Evolutionary conservation across 345 rosid genomes (phyloP).

Genomic region (Ceriops decandra): DNA sequence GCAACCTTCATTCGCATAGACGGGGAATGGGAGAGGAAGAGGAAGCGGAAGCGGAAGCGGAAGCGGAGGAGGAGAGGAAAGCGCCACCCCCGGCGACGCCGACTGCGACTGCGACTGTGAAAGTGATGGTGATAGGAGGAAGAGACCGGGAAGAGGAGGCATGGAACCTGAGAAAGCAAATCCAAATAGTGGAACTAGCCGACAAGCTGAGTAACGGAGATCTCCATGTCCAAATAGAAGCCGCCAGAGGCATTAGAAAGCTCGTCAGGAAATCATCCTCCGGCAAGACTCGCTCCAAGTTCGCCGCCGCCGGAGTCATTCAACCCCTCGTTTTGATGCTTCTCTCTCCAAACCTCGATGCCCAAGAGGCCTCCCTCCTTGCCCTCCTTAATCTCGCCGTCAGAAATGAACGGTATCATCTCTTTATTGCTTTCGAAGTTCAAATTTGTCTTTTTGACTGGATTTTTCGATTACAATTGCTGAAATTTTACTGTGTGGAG

Average conservation of each 20-base stretch:
- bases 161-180: slow-evolving; percentile 45
- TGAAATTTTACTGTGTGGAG: background rate
- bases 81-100: background rate
- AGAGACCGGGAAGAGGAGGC: slow-evolving; percentile 39
- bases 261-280: slow-evolving; percentile 53
- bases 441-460: background rate
- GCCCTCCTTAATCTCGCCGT: slow-evolving; percentile 80
- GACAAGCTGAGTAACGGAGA: slow-evolving; percentile 53
- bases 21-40: background rate
- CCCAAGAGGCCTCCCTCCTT: slow-evolving; percentile 65
- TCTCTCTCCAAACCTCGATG: slow-evolving; percentile 48
- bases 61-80: slow-evolving; percentile 1
- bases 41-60: background rate
- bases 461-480: background rate
- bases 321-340: slow-evolving; percentile 69
- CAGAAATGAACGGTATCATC: slow-evolving; percentile 51
- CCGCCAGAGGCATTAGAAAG: slow-evolving; percentile 59
- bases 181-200: slow-evolving; percentile 42
- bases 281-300: slow-evolving; percentile 53
- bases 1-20: background rate
- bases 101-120: background rate
- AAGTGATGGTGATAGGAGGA: background rate
- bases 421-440: background rate
- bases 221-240: slow-evolving; percentile 55
- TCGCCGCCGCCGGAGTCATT: slow-evolving; percentile 69